These are phyloP conservation scores for Leccinum disarticulatum DNA, from an alignment of 768 basidiomycete genomes.

Conservation along the genomic window DNA sequence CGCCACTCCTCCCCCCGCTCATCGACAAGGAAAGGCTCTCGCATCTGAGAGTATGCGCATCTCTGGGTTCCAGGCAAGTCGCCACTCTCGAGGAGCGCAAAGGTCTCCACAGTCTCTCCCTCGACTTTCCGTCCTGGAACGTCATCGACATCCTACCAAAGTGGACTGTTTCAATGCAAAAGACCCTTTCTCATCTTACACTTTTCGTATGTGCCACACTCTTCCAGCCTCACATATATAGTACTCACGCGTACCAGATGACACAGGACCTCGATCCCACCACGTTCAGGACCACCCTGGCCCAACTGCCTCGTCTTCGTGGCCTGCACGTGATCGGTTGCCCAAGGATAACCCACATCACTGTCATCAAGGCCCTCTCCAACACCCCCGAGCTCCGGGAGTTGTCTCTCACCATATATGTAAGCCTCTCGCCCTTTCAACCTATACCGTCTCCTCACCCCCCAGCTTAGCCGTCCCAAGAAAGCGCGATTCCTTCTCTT, in stretches of 20 bases:
- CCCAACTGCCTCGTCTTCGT: slow-evolving; percentile 50
- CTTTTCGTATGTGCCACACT: slow-evolving; percentile 50
- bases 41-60: slow-evolving; percentile 49
- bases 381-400: slow-evolving; percentile 58
- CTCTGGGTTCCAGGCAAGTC: slow-evolving; percentile 53
- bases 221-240: not conserved
- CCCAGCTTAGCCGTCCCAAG: slow-evolving; percentile 15
- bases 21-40: slow-evolving; percentile 44
- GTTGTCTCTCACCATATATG: slow-evolving; percentile 60
- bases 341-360: slow-evolving; percentile 51
- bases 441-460: slow-evolving; percentile 1
- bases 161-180: slow-evolving; percentile 49
- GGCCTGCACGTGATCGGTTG: slow-evolving; percentile 65
- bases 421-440: slow-evolving; percentile 31
- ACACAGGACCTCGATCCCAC: slow-evolving; percentile 52
- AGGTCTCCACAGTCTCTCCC: slow-evolving; percentile 44
- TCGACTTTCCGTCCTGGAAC: slow-evolving; percentile 65
- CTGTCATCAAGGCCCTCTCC: slow-evolving; percentile 42
- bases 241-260: slow-evolving; percentile 40
- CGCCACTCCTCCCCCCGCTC: slow-evolving; percentile 50
- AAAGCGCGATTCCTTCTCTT: slow-evolving; percentile 5
- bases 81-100: slow-evolving; percentile 40
- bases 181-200: slow-evolving; percentile 52
- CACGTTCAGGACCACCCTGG: slow-evolving; percentile 48
- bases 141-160: slow-evolving; percentile 56